Base-by-base conservation (phyloP, 2,329 filamentous ascomycete genomes). In the Ascochyta pisi region DNA sequence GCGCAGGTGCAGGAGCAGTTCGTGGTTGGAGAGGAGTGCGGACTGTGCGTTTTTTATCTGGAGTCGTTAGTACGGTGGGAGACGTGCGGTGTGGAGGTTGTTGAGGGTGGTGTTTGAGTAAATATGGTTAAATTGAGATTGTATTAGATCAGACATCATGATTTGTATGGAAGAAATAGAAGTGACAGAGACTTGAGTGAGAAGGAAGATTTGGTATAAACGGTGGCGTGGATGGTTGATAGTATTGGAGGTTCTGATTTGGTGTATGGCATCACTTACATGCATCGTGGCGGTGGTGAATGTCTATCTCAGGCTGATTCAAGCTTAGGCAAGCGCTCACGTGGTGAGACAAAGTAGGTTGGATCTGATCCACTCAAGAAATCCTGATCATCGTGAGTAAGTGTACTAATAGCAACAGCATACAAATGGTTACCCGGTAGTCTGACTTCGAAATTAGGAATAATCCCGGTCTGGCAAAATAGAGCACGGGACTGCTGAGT, bases 21-120 rank as follows among this genome's bases (percentile, higher is more conserved):
- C 89, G 62, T 85, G 88, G 74, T 92, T 92, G 71, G 86, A 85
- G 68, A 92, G 79, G 38, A 88, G 82, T 5, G 87, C 88, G 27
- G 85, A 85, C 71, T 91, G 88, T 3, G 88, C 80, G 68, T 89
- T 88, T 65, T 91, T 77, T 68, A 92, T 84, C 83, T 90, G 50
- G 26, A 7, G 31, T 41, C 15, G 43, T 42, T 34, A 6, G 19
- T 29, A 5, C 23, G 16, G 6, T 33, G n/a, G 16, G 13, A 24
- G 3, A 3, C 8, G 9, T 29, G 8, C 8, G 12, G 27, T 3
- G 27, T 4, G 12, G 27, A 29, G 8, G 8, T 29, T 29, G 35
- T 19, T 22, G n/a, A 22, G 35, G 9, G 16, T 38, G 35, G 9
- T 29, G 12, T 29, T 9, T 8, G 8, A 7, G 26, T 7, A 9